Base-by-base conservation (phyloP, 1,284 basidiomycete genomes). In the Tetrapyrgos nigripes region DNA sequence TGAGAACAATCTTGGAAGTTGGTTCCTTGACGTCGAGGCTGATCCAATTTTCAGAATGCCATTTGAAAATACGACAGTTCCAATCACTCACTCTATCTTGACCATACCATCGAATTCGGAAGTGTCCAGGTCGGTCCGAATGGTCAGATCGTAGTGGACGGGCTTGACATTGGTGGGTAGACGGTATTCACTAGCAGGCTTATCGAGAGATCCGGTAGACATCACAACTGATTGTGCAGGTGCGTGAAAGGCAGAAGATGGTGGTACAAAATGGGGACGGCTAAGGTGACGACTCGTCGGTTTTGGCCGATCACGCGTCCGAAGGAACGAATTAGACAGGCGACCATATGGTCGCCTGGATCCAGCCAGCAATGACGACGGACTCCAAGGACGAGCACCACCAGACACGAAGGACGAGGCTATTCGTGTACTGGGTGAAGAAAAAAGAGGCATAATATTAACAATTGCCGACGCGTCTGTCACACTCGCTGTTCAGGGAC, bases 101-200 rank as follows among this genome's bases (percentile, higher is more conserved):
- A 83, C 87, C 54, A 85, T 77, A 29, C 92, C 92, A 26, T 83
- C 78, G 69, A 91, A 93, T 17, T 71, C 78, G 55, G 81, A 76
- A 17, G 77, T 76, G 56, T 84, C 76, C 46, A 94, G 81, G 70
- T 92, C 87, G 9, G 92, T 92, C 71, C 82, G 84, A 72, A 93
- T 76, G 49, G 83, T 85, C 48, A 93, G 72, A 65, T 83, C 86
- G 70, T 93, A 93, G 73, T 92, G 88, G 27, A 72, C 79, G 21
- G 89, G 87, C 62, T 75, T 79, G 50, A 88, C 82, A 62, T 83
- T 76, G 24, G 79, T 81, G 13, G 89, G 89, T 46, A 92, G 79
- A 56, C 89, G 84, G 74, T 86, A 62, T 9, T 53, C 40, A 40
- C 50, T 46, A 11, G 37, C 50, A 3, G 19, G 37, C n/a, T 28